Conservation (phyloP, 2,329 filamentous ascomycete genomes). For the Lachnum nothofagi region DNA sequence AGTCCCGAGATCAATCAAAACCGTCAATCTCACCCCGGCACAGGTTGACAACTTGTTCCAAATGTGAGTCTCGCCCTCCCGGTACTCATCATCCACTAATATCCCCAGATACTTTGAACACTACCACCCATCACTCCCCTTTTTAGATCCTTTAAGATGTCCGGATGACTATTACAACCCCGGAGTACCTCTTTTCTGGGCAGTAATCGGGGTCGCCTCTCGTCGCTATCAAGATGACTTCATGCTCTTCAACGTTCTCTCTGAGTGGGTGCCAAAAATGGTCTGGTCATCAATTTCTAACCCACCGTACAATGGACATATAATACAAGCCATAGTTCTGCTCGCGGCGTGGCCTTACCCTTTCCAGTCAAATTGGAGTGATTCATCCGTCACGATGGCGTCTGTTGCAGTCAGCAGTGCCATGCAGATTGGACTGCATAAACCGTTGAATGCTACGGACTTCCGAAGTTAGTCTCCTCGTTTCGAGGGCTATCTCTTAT, state of each 20-base stretch:
- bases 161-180: conserved; percentile 15
- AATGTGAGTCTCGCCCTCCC: conserved; percentile 2
- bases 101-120: conserved; percentile 12
- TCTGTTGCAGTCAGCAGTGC: conserved; percentile 21
- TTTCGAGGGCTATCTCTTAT: not conserved
- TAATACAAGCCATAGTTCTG: conserved; percentile 19
- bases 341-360: conserved; percentile 26
- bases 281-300: conserved; percentile 10
- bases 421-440: conserved; percentile 25
- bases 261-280: conserved; percentile 9
- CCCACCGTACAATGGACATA: conserved; percentile 1
- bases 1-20: conserved; percentile 6
- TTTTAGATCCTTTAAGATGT: conserved; percentile 11
- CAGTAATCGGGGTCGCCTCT: conserved; percentile 16
- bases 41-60: conserved; percentile 14
- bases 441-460: conserved; percentile 18
- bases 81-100: not conserved
- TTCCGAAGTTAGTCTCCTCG: conserved; percentile 10
- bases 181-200: conserved; percentile 14
- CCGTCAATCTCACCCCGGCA: conserved; percentile 1
- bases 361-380: conserved; percentile 17
- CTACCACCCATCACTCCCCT: conserved; percentile 13
- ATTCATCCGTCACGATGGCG: conserved; percentile 20
- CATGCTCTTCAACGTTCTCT: conserved; percentile 7
- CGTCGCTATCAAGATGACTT: conserved; percentile 13